These are phyloP conservation scores for Krasilnikovozyma curviuscula DNA, from an alignment of 768 basidiomycete species.

Conservation along the genomic window DNA sequence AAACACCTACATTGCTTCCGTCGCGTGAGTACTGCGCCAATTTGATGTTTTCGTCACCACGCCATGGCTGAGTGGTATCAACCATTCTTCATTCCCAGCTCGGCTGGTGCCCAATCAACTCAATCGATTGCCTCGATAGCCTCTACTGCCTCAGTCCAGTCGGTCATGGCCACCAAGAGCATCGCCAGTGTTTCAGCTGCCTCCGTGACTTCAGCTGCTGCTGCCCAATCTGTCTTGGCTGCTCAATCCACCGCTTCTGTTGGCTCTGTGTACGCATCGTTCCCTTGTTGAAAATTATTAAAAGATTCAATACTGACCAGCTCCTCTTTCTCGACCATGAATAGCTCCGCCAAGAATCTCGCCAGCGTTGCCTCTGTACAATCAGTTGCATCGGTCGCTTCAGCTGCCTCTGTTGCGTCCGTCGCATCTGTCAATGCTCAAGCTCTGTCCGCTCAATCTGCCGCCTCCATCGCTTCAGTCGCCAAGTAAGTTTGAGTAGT, in stretches of 20 bases:
- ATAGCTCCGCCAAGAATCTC: too few relatives aligned
- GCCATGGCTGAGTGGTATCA: too few relatives aligned
- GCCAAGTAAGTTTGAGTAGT: too few relatives aligned
- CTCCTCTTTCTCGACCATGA: too few relatives aligned
- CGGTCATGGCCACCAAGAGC: too few relatives aligned
- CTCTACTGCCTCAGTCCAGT: not conserved
- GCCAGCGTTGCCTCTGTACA: not conserved
- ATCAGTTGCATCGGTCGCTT: not conserved
- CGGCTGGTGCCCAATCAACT: not conserved
- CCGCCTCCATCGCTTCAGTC: not conserved
- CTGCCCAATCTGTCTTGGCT: not conserved
- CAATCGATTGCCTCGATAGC: too few relatives aligned
- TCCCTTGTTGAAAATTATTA: too few relatives aligned
- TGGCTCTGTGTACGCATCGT: too few relatives aligned
- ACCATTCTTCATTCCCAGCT: too few relatives aligned
- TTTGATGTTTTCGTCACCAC: too few relatives aligned
- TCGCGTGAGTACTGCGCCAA: too few relatives aligned
- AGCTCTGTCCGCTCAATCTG: not conserved
- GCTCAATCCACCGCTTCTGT: not conserved
- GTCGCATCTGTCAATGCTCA: not conserved
- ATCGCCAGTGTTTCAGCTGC: not conserved
- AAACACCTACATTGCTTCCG: not conserved
- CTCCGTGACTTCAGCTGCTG: not conserved
- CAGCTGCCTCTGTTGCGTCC: not conserved
- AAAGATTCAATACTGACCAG: too few relatives aligned